Percentiles rank a stretch among this genome's conserved stretches.
Conservation (phyloP, 495 filamentous ascomycete genomes). For the Saxophila tyrrhenica region DNA sequence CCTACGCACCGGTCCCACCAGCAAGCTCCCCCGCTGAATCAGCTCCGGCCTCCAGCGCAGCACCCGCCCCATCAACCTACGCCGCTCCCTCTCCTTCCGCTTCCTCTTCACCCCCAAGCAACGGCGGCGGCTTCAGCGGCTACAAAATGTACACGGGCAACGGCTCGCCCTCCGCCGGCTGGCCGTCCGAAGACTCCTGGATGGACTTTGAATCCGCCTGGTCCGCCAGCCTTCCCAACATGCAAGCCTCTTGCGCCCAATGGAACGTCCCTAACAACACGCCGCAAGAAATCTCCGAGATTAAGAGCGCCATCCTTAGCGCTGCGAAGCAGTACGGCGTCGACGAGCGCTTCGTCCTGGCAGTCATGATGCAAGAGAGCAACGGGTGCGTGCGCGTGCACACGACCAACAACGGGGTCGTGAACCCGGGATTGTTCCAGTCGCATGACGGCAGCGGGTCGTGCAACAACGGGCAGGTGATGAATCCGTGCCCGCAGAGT, state of each 20-base stretch:
- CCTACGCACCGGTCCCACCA: not conserved
- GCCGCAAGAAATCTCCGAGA: slow-evolving; percentile 69
- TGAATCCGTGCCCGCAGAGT: slow-evolving; percentile 36
- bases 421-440: slow-evolving; percentile 49
- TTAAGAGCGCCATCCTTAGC: slow-evolving; percentile 17
- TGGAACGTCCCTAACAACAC: slow-evolving; percentile 32
- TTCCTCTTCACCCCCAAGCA: not conserved
- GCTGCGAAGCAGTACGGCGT: slow-evolving; percentile 6
- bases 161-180: slow-evolving; percentile 11
- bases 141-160: slow-evolving; percentile 17
- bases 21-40: not conserved
- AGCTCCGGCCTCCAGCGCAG: not conserved
- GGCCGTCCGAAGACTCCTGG: slow-evolving; percentile 11
- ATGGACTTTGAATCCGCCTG: slow-evolving; percentile 16
- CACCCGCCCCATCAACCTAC: not conserved
- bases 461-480: slow-evolving; percentile 5
- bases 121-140: slow-evolving; percentile 1
- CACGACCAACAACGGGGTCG: slow-evolving; percentile 35
- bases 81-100: not conserved
- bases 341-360: slow-evolving; percentile 21
- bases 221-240: slow-evolving; percentile 32
- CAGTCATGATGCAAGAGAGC: slow-evolving; percentile 20
- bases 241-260: slow-evolving; percentile 36
- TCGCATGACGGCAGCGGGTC: slow-evolving; percentile 13
- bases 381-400: slow-evolving; percentile 31